phyloP scores from a whole-genome alignment of 495 filamentous ascomycete species.

The Penicillium coffeae region DNA sequence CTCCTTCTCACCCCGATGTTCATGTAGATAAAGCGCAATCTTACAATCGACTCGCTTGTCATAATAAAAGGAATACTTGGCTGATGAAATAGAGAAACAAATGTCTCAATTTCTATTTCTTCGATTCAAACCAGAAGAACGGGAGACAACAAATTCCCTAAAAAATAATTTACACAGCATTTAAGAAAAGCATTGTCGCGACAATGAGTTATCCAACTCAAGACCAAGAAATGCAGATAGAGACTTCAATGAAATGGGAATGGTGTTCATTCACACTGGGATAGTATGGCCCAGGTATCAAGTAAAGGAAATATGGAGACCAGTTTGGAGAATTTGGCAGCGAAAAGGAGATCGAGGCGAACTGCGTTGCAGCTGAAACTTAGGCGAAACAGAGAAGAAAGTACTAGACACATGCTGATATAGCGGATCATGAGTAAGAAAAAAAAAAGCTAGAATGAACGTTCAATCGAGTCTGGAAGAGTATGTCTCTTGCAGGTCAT shows the following conservation, averaged over 20 bases:
- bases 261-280: background rate
- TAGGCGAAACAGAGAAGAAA: background rate
- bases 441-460: conserved; percentile 8
- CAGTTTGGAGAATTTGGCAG: background rate
- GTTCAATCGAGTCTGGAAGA: background rate
- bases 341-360: background rate
- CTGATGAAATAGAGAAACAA: background rate
- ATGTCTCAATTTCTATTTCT: background rate
- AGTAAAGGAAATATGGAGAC: background rate
- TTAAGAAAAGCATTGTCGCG: too few species aligned
- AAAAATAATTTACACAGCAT: too few species aligned
- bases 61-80: conserved; percentile 7
- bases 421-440: background rate
- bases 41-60: conserved; percentile 1
- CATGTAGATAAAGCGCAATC: conserved; percentile 22
- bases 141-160: too few species aligned
- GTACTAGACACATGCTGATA: conserved; percentile 12
- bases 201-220: too few species aligned
- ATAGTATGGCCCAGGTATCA: background rate
- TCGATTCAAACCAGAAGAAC: background rate
- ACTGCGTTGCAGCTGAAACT: background rate
- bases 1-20: conserved; percentile 1
- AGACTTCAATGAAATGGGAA: too few species aligned
- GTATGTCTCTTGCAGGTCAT: background rate
- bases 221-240: too few species aligned